These are phyloP conservation scores for Sungouiella thailandica DNA, from an alignment of 805 yeast genomes.

Conservation along the genomic window DNA sequence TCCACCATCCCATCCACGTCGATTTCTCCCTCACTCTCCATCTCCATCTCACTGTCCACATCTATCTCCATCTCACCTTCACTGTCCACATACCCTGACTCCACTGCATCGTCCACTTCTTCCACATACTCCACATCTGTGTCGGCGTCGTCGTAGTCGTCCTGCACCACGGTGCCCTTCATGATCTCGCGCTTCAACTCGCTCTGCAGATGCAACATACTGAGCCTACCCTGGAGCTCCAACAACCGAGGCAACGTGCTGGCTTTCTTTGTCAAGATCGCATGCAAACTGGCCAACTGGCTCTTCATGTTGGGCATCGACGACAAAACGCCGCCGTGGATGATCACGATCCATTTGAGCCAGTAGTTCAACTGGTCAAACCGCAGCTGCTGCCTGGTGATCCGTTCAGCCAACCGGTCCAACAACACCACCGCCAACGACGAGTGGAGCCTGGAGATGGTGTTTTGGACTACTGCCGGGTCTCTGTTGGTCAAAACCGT, in stretches of 20 bases:
- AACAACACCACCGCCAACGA: constrained; percentile 45
- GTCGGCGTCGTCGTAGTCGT: constrained; percentile 31
- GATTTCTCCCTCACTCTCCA: constrained; percentile 8
- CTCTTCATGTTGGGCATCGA: constrained; percentile 41
- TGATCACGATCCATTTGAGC: constrained; percentile 53
- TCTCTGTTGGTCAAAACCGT: constrained; percentile 63
- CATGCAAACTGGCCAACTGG: constrained; percentile 41
- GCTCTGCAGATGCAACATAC: constrained; percentile 41
- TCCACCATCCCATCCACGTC: constrained; percentile 5
- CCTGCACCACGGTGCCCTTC: constrained; percentile 16
- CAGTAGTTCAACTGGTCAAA: constrained; percentile 48
- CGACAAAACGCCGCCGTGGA: constrained; percentile 49
- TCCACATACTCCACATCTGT: constrained; percentile 67
- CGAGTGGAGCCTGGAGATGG: constrained; percentile 46
- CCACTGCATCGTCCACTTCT: constrained; percentile 53
- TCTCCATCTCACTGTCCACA: no score
- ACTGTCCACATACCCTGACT: constrained; percentile 13
- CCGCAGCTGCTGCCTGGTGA: constrained; percentile 46
- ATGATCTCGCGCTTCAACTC: constrained; percentile 38
- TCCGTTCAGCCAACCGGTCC: constrained; percentile 48
- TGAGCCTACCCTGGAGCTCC: constrained; percentile 47
- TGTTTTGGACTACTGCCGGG: constrained; percentile 44
- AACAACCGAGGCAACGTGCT: constrained; percentile 45
- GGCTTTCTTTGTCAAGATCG: constrained; percentile 45
- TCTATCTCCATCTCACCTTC: no score